These are phyloP conservation scores for Emergomyces pasteurianus DNA, from an alignment of 2,329 filamentous ascomycete species.

Conservation along the genomic window DNA sequence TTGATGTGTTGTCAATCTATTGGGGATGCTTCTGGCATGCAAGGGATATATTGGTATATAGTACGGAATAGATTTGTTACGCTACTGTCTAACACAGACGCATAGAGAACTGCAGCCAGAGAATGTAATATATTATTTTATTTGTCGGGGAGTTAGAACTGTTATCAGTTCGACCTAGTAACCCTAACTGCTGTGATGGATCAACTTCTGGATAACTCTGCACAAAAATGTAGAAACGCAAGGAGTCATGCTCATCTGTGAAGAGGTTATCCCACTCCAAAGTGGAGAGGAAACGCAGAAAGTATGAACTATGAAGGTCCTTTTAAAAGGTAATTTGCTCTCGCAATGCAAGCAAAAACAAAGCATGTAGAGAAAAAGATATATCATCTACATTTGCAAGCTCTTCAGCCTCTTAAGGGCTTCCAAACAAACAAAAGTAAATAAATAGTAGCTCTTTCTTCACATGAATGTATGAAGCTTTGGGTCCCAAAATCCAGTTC, in stretches of 20 bases:
- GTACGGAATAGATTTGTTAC: conserved; percentile 1
- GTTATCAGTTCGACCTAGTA: not conserved
- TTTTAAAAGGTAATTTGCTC: conserved; percentile 19
- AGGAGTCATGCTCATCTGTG: conserved; percentile 36
- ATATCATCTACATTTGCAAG: conserved; percentile 2
- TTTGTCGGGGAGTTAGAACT: not conserved
- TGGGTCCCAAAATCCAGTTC: conserved; percentile 21
- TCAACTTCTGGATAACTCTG: not conserved
- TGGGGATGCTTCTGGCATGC: not conserved
- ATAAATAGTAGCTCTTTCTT: not conserved
- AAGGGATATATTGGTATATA: too few species aligned
- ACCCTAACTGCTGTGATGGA: too few species aligned
- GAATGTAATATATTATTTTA: conserved; percentile 1
- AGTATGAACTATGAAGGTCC: conserved; percentile 38
- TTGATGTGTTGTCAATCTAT: not conserved
- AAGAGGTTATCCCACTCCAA: conserved; percentile 8
- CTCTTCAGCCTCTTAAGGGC: not conserved
- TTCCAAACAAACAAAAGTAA: conserved; percentile 6
- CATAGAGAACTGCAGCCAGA: not conserved
- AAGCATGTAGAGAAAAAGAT: conserved; percentile 2
- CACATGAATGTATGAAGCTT: not conserved
- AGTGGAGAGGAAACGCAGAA: conserved; percentile 16
- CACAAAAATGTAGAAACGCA: conserved; percentile 29
- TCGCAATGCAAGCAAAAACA: conserved; percentile 22
- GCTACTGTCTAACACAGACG: not conserved